These are phyloP conservation scores for Fusarium udum DNA, from an alignment of 2,329 filamentous ascomycete genomes.

Conservation along the genomic window DNA sequence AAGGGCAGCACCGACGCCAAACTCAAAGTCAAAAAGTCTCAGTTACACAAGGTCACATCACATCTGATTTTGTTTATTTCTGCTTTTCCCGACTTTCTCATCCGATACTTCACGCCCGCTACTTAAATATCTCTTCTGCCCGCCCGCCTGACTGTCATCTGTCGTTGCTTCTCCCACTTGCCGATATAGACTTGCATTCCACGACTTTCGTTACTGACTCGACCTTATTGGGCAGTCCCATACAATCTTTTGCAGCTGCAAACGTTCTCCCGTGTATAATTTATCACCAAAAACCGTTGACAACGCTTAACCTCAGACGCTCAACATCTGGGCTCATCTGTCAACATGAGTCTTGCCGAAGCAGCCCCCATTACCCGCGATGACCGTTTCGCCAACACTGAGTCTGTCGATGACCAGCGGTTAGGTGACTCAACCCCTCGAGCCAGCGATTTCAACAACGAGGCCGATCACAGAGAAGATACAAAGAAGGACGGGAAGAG, in stretches of 20 bases:
- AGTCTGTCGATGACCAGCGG: slow-evolving; percentile 41
- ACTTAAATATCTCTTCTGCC: slow-evolving; percentile 2
- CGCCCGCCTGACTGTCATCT: background rate
- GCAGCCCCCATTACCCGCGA: slow-evolving; percentile 34
- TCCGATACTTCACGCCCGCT: background rate
- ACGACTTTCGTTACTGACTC: slow-evolving; percentile 27
- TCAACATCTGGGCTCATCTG: background rate
- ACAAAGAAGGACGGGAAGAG: slow-evolving; percentile 47
- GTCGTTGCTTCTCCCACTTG: slow-evolving; percentile 31
- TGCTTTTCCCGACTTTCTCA: background rate
- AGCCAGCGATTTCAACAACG: slow-evolving; percentile 57
- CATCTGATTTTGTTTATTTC: slow-evolving; percentile 17
- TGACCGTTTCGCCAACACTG: slow-evolving; percentile 32
- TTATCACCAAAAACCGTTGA: background rate
- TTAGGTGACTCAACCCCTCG: slow-evolving; percentile 47
- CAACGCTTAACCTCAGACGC: background rate
- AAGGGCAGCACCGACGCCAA: slow-evolving; percentile 27
- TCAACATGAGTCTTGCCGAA: slow-evolving; percentile 46
- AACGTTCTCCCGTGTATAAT: background rate
- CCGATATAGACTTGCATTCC: slow-evolving; percentile 24
- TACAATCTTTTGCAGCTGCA: slow-evolving; percentile 10
- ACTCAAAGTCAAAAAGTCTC: slow-evolving; percentile 12
- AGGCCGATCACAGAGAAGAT: slow-evolving; percentile 25
- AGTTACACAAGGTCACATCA: slow-evolving; percentile 34
- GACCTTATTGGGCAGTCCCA: slow-evolving; percentile 15